Conservation (phyloP, 352 stramenopile genomes). For the Globisporangium paddicum region DNA sequence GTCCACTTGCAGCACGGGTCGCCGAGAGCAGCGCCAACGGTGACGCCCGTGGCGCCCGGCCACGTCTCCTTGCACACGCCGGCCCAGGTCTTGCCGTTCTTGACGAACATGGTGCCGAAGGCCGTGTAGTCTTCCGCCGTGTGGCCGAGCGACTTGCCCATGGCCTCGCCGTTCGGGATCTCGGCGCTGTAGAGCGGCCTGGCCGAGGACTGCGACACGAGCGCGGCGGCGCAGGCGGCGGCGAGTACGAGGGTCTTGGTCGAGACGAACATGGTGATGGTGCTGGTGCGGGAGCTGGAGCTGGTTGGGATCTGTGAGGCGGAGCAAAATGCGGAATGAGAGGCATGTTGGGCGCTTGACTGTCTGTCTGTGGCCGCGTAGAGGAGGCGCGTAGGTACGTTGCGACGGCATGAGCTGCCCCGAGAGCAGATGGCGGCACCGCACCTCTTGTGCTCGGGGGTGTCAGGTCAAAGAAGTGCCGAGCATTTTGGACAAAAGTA, state of each 20-base stretch:
- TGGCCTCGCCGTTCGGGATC: slow-evolving; percentile 43
- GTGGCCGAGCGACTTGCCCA: slow-evolving; percentile 39
- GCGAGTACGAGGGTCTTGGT: slow-evolving; percentile 8
- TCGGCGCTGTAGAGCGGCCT: slow-evolving; percentile 8
- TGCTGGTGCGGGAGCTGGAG: neutral
- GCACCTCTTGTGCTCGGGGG: slow-evolving; percentile 8
- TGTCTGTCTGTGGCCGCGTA: neutral
- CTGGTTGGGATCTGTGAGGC: neutral
- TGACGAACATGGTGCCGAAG: slow-evolving; percentile 42
- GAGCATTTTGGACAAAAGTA: neutral
- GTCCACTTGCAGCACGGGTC: slow-evolving; percentile 60
- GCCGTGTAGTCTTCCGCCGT: slow-evolving; percentile 31
- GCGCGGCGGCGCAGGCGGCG: neutral
- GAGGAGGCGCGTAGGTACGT: neutral
- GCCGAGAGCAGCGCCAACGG: slow-evolving; percentile 35
- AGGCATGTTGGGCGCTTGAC: neutral
- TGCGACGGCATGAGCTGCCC: neutral
- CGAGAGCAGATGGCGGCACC: slow-evolving; percentile 11
- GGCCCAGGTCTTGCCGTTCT: slow-evolving; percentile 26
- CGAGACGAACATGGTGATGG: slow-evolving; percentile 6
- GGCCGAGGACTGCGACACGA: slow-evolving; percentile 5
- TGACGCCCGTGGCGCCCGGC: slow-evolving; percentile 29
- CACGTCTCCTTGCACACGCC: slow-evolving; percentile 37
- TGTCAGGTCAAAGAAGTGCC: neutral
- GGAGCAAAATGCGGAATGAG: slow-evolving; percentile 12